Percentiles rank a stretch among this genome's conserved stretches.
Evolutionary conservation across 2,329 filamentous ascomycete genomes (phyloP).

Genomic region (Clonostachys sp.): DNA sequence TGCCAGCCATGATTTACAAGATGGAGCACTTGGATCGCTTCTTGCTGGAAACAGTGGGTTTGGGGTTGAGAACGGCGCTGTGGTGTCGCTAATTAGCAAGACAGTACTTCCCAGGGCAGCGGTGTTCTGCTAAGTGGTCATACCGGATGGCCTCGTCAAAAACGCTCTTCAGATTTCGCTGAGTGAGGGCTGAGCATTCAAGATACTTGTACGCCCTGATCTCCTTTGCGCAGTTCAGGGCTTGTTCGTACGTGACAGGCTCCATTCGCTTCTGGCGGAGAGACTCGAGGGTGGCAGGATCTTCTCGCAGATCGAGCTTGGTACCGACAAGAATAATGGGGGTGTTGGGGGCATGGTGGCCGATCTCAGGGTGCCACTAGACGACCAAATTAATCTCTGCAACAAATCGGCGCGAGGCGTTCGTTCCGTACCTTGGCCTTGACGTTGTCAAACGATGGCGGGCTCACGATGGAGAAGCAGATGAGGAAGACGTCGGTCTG

Average conservation of each 20-base stretch:
- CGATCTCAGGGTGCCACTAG: conserved; percentile 96
- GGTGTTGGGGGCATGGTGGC: conserved; percentile 91
- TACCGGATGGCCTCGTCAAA: conserved; percentile 99
- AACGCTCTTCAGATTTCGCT: conserved; percentile 95
- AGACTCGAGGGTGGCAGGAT: conserved; percentile 74
- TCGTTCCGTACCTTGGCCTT: conserved; percentile 76
- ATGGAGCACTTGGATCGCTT: conserved; percentile 68
- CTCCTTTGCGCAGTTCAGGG: conserved; percentile 82
- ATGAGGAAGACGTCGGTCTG: conserved; percentile 98
- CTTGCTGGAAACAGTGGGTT: conserved; percentile 49
- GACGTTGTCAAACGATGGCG: conserved; percentile 97
- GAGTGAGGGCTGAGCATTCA: conserved; percentile 94
- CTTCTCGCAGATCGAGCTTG: conserved; percentile 92
- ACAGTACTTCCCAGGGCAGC: conserved; percentile 12
- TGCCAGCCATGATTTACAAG: conserved; percentile 39
- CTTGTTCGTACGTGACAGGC: conserved; percentile 93
- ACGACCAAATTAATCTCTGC: neutral
- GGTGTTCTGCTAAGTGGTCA: conserved; percentile 20
- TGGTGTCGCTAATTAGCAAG: neutral
- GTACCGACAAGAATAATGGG: conserved; percentile 97
- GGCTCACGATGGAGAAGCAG: conserved; percentile 97
- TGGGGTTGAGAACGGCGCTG: conserved; percentile 69
- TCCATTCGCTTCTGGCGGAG: conserved; percentile 92
- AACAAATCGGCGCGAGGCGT: too few relatives aligned
- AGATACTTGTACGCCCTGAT: conserved; percentile 97